Evolutionary conservation across 2,329 filamentous ascomycete genomes (phyloP).

Genomic region (Fusarium oxysporum): DNA sequence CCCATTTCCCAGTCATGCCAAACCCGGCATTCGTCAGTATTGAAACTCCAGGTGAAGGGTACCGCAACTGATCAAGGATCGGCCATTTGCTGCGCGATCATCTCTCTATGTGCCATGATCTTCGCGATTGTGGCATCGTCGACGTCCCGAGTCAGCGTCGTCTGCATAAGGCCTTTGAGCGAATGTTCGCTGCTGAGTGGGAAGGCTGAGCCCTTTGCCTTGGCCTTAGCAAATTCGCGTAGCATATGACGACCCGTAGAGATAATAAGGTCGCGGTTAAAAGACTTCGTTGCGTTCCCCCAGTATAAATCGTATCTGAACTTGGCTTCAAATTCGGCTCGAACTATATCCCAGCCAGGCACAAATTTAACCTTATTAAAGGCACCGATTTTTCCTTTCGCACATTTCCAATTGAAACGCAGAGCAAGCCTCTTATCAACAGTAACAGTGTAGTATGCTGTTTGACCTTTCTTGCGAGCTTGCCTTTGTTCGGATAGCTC

Average conservation of each 20-base stretch:
- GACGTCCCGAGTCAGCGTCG: background rate
- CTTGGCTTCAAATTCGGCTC: background rate
- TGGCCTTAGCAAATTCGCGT: background rate
- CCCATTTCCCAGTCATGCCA: background rate
- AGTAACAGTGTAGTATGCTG: background rate
- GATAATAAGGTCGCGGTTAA: background rate
- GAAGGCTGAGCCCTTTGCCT: background rate
- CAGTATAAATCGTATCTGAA: background rate
- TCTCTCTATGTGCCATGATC: background rate
- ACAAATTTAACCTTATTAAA: background rate
- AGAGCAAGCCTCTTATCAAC: background rate
- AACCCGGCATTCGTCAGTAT: background rate
- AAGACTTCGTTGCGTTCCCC: background rate
- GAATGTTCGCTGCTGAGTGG: background rate
- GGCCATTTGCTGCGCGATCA: background rate
- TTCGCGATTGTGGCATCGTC: background rate
- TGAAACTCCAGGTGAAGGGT: background rate
- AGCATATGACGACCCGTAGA: background rate
- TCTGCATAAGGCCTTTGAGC: background rate
- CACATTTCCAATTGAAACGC: background rate
- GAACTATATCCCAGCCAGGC: background rate
- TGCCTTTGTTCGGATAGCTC: accelerated
- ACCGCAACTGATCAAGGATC: background rate
- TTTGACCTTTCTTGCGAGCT: background rate
- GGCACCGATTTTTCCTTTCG: background rate